Conservation (phyloP, 192 early-diverging fungal species). For the Coemansia sp. region DNA sequence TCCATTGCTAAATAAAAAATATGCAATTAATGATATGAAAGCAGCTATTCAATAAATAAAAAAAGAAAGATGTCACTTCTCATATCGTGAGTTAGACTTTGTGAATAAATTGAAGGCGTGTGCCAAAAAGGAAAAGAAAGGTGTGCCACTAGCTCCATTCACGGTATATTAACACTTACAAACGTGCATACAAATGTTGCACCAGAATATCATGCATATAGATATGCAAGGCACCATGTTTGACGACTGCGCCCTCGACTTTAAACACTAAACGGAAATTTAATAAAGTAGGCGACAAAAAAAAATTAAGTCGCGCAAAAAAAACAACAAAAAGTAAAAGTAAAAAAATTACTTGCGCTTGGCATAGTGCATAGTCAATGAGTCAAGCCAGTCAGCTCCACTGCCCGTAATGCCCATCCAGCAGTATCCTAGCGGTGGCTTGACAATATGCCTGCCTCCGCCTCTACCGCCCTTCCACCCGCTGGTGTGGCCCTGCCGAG, state of each 20-base stretch:
- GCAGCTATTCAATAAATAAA: neutral
- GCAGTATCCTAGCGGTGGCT: constrained; percentile 57
- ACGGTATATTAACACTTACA: neutral
- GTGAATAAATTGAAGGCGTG: neutral
- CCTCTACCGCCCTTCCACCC: constrained; percentile 64
- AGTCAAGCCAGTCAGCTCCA: constrained; percentile 59
- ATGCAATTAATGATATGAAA: neutral
- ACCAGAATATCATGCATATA: neutral
- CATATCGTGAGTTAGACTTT: neutral
- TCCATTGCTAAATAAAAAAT: too few species aligned
- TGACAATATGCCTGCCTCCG: constrained; percentile 51
- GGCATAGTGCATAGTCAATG: constrained; percentile 59
- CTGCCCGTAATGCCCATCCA: constrained; percentile 63
- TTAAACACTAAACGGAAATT: neutral
- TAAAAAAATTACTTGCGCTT: constrained; percentile 13
- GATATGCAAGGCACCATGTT: constrained; percentile 6
- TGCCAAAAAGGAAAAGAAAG: neutral
- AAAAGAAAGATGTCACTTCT: neutral
- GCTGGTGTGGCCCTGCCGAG: constrained; percentile 52
- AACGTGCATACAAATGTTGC: neutral
- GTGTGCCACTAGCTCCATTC: neutral
- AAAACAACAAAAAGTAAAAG: too few species aligned
- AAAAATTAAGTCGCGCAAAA: neutral
- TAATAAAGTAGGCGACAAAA: neutral
- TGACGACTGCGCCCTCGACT: constrained; percentile 11